Base-by-base conservation (phyloP, 179 eudicot genomes). In the Carnegiea gigantea region DNA sequence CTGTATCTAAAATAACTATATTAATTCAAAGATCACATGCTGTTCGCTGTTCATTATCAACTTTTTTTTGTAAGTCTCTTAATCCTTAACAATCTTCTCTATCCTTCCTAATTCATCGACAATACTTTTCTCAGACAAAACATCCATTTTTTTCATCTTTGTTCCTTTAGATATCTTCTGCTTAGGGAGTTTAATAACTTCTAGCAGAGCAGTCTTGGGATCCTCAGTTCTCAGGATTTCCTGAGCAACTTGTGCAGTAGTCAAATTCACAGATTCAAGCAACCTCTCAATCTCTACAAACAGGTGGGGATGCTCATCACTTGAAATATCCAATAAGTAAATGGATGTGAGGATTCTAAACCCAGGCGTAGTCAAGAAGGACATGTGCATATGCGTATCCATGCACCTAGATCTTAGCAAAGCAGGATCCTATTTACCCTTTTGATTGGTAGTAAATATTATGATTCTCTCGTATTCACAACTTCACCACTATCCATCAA, bases 381-480 rank as follows among this genome's bases (percentile, higher is more conserved):
- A 82, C 87, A 82, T 85, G 62, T 82, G 83, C 3, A 85, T 82
- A 78, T 85, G 85, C 83, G 76, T 79, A 64, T 85, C 85, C 85
- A 85, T 86, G 14, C 83, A 70, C 36, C 85, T 85, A 7, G 88
- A 83, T 20, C 86, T 73, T 30, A 80, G 21, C 73, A 86, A 78
- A 3, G 84, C 84, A 2, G 84, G 82, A 43, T 86, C 88, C 1
- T 83, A 68, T 79, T 49, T 86, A 0, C 78, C 82, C 64, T 80
- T 86, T 38, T 81, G 78, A 78, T 86, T 86, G 8, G 88, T 86
- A 9, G 85, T 83, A 64, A 86, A 83, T 6, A 86, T 73, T 21
- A 86, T 77, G 53, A 83, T 83, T 2, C 82, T 67, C 28, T 83
- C 86, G 17, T 83, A 84, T 23, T 84, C 84, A 44, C 86, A 86